Conservation (phyloP, 495 filamentous ascomycete species). For the Eremomyces bilateralis region DNA sequence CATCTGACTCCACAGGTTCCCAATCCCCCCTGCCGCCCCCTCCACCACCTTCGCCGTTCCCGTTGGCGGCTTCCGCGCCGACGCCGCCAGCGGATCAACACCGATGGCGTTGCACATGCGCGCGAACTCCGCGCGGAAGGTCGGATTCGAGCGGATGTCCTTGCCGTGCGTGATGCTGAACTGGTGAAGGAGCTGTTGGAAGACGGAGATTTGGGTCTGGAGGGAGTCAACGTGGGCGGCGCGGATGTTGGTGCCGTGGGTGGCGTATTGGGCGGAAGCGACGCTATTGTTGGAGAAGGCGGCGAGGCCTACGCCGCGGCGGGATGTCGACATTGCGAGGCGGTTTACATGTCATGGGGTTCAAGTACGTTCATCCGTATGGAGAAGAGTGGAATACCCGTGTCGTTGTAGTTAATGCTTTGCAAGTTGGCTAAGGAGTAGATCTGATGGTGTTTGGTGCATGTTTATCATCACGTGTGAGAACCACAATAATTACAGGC, state of each 20-base stretch:
- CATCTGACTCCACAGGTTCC: slow-evolving; percentile 81
- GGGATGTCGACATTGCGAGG: slow-evolving; percentile 13
- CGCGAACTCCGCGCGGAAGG: slow-evolving; percentile 89
- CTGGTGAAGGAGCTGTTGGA: slow-evolving; percentile 78
- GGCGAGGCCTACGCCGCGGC: slow-evolving; percentile 60
- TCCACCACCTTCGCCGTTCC: slow-evolving; percentile 20
- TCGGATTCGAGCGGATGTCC: slow-evolving; percentile 84
- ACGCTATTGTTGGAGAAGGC: slow-evolving; percentile 72
- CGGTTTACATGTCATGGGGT: no score
- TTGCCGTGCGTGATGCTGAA: slow-evolving; percentile 88
- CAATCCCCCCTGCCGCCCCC: slow-evolving; percentile 16
- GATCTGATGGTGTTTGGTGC: no score
- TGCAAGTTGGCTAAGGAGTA: no score
- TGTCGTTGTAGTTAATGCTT: no score
- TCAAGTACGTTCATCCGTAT: no score
- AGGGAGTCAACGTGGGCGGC: slow-evolving; percentile 61
- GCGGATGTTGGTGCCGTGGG: slow-evolving; percentile 68
- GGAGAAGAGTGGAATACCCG: no score
- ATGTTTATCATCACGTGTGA: no score
- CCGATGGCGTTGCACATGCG: slow-evolving; percentile 96
- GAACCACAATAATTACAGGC: no score
- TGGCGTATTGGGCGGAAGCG: slow-evolving; percentile 63
- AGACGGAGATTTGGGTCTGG: slow-evolving; percentile 80
- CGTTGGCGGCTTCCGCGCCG: slow-evolving; percentile 27
- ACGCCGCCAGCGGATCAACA: slow-evolving; percentile 71